Base-by-base conservation (phyloP, 2,329 filamentous ascomycete genomes). In the Tolypocladium amazonense region DNA sequence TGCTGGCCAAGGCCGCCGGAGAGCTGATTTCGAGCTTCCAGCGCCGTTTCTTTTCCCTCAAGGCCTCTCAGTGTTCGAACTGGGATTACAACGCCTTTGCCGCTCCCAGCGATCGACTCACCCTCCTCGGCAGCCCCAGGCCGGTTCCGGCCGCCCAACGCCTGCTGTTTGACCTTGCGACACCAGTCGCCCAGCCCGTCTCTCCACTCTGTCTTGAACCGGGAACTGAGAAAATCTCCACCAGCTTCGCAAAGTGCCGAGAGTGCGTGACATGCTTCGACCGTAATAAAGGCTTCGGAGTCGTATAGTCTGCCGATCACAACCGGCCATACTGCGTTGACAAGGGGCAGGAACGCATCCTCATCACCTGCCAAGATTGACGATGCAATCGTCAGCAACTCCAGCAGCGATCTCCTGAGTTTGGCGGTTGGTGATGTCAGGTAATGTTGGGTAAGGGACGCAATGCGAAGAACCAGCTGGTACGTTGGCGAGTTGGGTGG, bases 321-420 rank as follows among this genome's bases (percentile, higher is more conserved):
- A 8, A 95, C 88, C 0, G 92, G 92, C 93, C 93, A 99, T 9
- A 97, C 78, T 3, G 88, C 87, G 72, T 97, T 94, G 65, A 97
- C 86, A 0, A 97, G 80, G 0, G 94, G 94, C 1, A 99, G 76
- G 70, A 96, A 97, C 0, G 86, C 84, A 62, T 92, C 86, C 69
- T 96, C 89, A 65, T 97, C 86, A 4, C 79, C 79, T 0, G 88
- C 83, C 3, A 99, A 82, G 0, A 89, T 81, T 0, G 87, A 83
- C 5, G 88, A 82, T 3, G 91, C 87, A 0, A 86, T 90, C 33
- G 81, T 77, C 15, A 97, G 82, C 7, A 97, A 84, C 20, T 85
- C 82, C 12, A 99, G 83, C 4, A 99, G 81, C 0, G 88, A 90
- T 37, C 85, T 85, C 47, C 93, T 87, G 11, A 99, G 81, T 14